These are phyloP conservation scores for Gossypium schwendimanii DNA, from an alignment of 441 rosid genomes.

Conservation along the genomic window DNA sequence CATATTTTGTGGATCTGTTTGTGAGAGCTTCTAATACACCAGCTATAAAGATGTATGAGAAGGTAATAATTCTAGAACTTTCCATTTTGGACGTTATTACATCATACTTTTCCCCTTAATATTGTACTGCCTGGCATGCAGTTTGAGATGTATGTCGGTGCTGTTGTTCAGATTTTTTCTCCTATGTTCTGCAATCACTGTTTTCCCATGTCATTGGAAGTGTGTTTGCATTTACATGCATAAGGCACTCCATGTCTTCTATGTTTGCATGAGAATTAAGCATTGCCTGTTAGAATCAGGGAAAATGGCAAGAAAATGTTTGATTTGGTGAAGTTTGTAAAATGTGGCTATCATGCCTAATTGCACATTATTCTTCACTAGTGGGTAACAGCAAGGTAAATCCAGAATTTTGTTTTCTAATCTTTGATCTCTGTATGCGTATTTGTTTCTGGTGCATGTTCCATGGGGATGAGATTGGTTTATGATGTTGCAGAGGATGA, in stretches of 20 bases:
- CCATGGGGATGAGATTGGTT: neutral
- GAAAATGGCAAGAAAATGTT: neutral
- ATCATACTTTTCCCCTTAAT: neutral
- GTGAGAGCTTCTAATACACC: constrained; percentile 95
- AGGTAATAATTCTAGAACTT: constrained; percentile 39
- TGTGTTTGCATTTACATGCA: too few species aligned
- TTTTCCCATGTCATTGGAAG: neutral
- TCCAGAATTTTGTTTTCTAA: neutral
- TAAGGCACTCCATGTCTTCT: neutral
- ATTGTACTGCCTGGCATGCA: neutral
- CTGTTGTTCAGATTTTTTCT: neutral
- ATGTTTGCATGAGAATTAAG: neutral
- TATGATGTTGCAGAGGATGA: neutral
- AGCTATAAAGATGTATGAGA: constrained; percentile 96
- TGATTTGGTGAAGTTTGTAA: neutral
- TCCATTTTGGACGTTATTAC: neutral
- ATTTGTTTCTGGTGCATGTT: neutral
- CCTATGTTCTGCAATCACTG: neutral
- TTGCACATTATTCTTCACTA: neutral
- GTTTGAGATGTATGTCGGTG: neutral
- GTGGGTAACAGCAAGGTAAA: neutral
- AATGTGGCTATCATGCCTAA: neutral
- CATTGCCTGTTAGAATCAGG: neutral
- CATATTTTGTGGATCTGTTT: constrained; percentile 87
- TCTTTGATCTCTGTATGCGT: neutral